phyloP scores from a whole-genome alignment of 345 rosid genomes.

The Acer yangbiense region DNA sequence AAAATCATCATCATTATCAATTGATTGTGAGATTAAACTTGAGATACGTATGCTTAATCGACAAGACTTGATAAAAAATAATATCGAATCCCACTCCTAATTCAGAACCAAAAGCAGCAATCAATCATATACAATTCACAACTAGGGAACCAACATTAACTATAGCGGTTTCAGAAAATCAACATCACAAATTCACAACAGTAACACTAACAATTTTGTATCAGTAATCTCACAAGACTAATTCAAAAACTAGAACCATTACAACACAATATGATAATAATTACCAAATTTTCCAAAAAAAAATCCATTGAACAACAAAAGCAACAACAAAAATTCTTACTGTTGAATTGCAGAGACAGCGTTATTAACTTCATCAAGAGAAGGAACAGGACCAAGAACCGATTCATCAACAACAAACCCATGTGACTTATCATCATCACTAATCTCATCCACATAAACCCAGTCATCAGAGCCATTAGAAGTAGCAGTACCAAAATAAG shows the following conservation, averaged over 20 bases:
- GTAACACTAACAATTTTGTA: neutral
- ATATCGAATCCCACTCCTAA: too few species aligned
- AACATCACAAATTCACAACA: neutral
- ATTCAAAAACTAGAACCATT: neutral
- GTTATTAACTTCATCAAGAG: slow-evolving; percentile 64
- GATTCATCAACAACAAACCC: slow-evolving; percentile 40
- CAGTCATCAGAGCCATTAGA: slow-evolving; percentile 50
- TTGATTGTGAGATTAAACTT: slow-evolving; percentile 14
- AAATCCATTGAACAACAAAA: neutral
- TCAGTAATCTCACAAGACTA: neutral
- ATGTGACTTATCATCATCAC: slow-evolving; percentile 25
- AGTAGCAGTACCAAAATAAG: slow-evolving; percentile 31
- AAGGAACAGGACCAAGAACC: slow-evolving; percentile 63
- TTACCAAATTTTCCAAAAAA: neutral
- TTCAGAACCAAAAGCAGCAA: neutral
- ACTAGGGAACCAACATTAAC: neutral
- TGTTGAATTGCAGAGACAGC: slow-evolving; percentile 76
- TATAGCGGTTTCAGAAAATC: neutral
- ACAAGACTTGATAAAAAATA: neutral
- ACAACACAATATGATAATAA: neutral
- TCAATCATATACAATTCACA: neutral
- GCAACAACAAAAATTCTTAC: slow-evolving; percentile 37
- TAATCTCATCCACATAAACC: slow-evolving; percentile 52
- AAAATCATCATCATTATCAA: slow-evolving; percentile 8
- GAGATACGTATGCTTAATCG: neutral